Evolutionary conservation across 768 basidiomycete genomes (phyloP), one percentile per base, ranked within the genome.

Genomic region (Gautieria morchelliformis): DNA sequence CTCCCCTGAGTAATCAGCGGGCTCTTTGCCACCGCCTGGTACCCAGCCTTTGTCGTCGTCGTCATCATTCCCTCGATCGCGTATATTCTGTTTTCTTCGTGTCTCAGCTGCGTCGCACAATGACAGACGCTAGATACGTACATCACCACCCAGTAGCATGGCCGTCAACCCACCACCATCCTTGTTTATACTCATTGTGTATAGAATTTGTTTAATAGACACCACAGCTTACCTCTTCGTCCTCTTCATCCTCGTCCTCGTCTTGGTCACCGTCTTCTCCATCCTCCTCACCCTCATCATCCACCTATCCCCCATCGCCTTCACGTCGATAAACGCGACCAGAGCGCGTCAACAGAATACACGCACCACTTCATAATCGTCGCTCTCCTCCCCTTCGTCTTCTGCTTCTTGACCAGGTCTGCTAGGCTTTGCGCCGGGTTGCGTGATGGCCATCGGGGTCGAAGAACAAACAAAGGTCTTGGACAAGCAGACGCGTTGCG

Each of bases 1-100:
- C 6, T 52, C 51, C 15, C 51, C 51, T 10, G 51, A 52, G 40
- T 37, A 52, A 19, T 52, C 51, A 19, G 51, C 51, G 14, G 51
- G 51, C 37, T 52, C 51, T 39, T 32, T 52, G 14, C 51, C 51
- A 40, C 51, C 51, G n/a, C 3, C 51, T 52, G 51, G 51, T 6
- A 52, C 51, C 51, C 51, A 52, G 15, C 14, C 51, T 40, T 19
- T 4, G 37, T 52, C 51, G 17, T 39, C 51, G 1, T 35, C 30
- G 15, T 52, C 33, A 4, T 52, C 22, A 19, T 52, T 2, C 12
- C 9, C 51, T 33, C n/a, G 30, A 20, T 35, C 48, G 27, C 27
- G 3, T 30, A 22, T 27, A 27, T 20, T 17, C 32, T 49, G 19
- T 22, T 49, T 14, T 11, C 17, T 49, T 14, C 27, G 11, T 49